Evolutionary conservation across 1,139 yeast species (phyloP).

Genomic region (Kodamaea plutei): DNA sequence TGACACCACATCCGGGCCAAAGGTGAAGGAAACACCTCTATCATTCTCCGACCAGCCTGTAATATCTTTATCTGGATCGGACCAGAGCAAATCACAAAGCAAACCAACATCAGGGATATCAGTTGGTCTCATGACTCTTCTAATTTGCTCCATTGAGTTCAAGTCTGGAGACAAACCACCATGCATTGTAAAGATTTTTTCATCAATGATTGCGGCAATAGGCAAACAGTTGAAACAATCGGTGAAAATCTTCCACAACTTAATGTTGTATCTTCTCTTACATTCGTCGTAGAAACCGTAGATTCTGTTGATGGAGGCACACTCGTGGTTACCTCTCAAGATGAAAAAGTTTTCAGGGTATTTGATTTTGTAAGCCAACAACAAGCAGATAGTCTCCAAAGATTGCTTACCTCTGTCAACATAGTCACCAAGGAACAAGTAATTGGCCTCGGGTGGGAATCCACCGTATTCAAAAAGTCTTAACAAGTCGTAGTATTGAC

Average conservation of each 20-base stretch:
- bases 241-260: slow-evolving; percentile 96
- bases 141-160: slow-evolving; percentile 95
- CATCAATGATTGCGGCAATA: slow-evolving; percentile 96
- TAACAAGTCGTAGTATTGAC: slow-evolving; percentile 92
- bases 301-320: slow-evolving; percentile 94
- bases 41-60: slow-evolving; percentile 99
- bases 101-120: slow-evolving; percentile 97
- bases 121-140: slow-evolving; percentile 98
- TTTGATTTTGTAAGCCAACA: slow-evolving; percentile 92
- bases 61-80: slow-evolving; percentile 96
- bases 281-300: slow-evolving; percentile 98
- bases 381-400: slow-evolving; percentile 85
- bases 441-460: slow-evolving; percentile 98
- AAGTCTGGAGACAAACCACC: slow-evolving; percentile 97
- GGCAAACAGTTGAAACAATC: slow-evolving; percentile 98
- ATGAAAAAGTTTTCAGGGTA: slow-evolving; percentile 96
- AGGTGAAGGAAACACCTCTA: slow-evolving; percentile 95
- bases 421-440: slow-evolving; percentile 90
- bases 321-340: slow-evolving; percentile 94
- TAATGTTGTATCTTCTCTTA: slow-evolving; percentile 93
- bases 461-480: slow-evolving; percentile 97
- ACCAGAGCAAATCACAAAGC: slow-evolving; percentile 93
- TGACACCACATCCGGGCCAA: slow-evolving; percentile 96
- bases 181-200: slow-evolving; percentile 97
- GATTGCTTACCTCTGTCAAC: slow-evolving; percentile 99